Conservation (phyloP, 352 stramenopile species). For the Globisporangium polare region DNA sequence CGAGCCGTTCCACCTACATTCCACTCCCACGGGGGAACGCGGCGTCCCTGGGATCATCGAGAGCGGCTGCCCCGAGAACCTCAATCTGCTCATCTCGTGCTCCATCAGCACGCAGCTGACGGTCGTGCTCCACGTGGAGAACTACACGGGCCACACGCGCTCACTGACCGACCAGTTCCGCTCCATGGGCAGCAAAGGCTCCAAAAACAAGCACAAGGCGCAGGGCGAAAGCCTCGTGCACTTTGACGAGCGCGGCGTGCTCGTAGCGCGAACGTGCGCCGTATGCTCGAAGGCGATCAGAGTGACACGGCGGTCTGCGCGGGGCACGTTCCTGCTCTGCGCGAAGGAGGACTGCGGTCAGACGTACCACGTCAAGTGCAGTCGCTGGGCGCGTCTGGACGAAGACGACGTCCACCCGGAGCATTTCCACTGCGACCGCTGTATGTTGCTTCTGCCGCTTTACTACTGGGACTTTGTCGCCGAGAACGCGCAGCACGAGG, state of each 20-base stretch:
- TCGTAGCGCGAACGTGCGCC: slow-evolving; percentile 44
- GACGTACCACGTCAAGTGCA: slow-evolving; percentile 63
- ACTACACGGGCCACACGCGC: slow-evolving; percentile 39
- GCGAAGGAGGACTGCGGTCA: slow-evolving; percentile 47
- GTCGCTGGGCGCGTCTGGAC: slow-evolving; percentile 46
- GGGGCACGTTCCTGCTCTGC: slow-evolving; percentile 34
- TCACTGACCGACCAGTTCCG: slow-evolving; percentile 46
- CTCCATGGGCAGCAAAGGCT: slow-evolving; percentile 11
- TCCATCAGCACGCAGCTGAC: slow-evolving; percentile 40
- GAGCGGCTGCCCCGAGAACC: slow-evolving; percentile 46
- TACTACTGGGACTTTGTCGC: slow-evolving; percentile 73
- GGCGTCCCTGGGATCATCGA: slow-evolving; percentile 43
- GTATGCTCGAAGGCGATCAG: slow-evolving; percentile 51
- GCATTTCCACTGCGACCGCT: slow-evolving; percentile 50
- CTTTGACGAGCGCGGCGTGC: slow-evolving; percentile 53
- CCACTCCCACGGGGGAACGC: slow-evolving; percentile 40
- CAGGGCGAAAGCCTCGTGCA: slow-evolving; percentile 37
- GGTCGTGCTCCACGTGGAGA: slow-evolving; percentile 54
- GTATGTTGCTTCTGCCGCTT: slow-evolving; percentile 25
- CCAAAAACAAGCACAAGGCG: slow-evolving; percentile 3
- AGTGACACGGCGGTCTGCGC: slow-evolving; percentile 21
- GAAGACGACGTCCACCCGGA: slow-evolving; percentile 21
- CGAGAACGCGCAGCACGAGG: slow-evolving; percentile 26
- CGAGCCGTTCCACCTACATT: slow-evolving; percentile 38
- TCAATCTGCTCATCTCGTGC: slow-evolving; percentile 48